Base-by-base conservation (phyloP, 192 early-diverging fungal species). In the Linnemannia zychae region DNA sequence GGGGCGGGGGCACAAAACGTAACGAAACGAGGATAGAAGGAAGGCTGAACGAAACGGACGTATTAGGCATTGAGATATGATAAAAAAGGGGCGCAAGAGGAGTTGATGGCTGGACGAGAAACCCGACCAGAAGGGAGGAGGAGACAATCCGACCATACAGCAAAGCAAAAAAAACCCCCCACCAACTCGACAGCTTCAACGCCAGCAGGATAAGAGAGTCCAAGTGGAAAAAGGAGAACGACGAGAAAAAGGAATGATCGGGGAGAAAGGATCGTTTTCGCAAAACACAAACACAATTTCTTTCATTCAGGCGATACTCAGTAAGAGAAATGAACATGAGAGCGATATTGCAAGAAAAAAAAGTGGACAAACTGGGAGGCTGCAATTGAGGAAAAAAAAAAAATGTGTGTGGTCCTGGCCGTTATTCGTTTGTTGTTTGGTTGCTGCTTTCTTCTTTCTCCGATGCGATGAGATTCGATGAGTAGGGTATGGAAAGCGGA, bases 11-110 rank as follows among this genome's bases (percentile, higher is more conserved):
- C n/a, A 44, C 40, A 44, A 44, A 44, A 44, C 40, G 40, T n/a
- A 44, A 67, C 49, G 65, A 34, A 73, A 67, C 34, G 67, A 33
- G 48, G 47, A 34, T 70, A 24, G 69, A 67, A 36, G 2, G 53
- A 67, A 12, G 57, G 34, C 31, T 31, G 46, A 28, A 47, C 18
- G 47, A 28, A 75, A 44, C 31, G 53, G 53, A 60, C 46, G 31
- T 63, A 63, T 63, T 63, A 24, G 1, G 57, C 12, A 12, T 13
- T 63, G 57, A 13, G 24, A 44, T 44, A 44, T 9, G 40, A 60
- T 28, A 60, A 28, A 63, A 63, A 31, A 15, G 11, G 57, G 28
- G 57, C n/a, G n/a, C n/a, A n/a, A n/a, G n/a, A 13, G 7, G 53
- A 28, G n/a, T 7, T 28, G 53, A 57, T n/a, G n/a, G n/a, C n/a